A percentile compares a stretch with the other conserved stretches of the same genome.
phyloP scores from a whole-genome alignment of 2,329 filamentous ascomycete species.

The Aspergillus sp. region DNA sequence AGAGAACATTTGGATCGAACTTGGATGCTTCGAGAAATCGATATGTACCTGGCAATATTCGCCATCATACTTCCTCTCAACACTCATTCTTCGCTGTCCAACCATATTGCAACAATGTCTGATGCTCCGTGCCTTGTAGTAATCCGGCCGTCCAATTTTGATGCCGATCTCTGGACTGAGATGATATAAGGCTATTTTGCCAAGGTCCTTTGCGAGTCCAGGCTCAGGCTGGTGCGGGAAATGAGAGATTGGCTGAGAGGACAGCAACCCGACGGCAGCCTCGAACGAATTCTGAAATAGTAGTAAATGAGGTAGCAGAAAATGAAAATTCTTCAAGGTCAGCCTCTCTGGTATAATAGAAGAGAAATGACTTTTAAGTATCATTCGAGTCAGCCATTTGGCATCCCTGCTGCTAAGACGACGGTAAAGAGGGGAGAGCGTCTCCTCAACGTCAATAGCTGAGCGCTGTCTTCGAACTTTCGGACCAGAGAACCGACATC shows the following conservation, averaged over 20 bases:
- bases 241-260: constrained; percentile 30
- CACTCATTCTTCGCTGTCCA: constrained; percentile 61
- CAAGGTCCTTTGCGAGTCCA: constrained; percentile 29
- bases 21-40: constrained; percentile 56
- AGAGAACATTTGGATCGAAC: constrained; percentile 77
- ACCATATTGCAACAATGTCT: constrained; percentile 71
- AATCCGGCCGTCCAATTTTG: constrained; percentile 65
- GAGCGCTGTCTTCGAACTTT: constrained; percentile 50
- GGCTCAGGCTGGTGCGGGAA: constrained; percentile 40
- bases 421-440: constrained; percentile 58
- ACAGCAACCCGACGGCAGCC: constrained; percentile 58
- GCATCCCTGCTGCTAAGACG: constrained; percentile 66
- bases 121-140: constrained; percentile 68
- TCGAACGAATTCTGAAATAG: constrained; percentile 69
- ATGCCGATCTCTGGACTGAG: constrained; percentile 58
- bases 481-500: constrained; percentile 69
- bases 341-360: constrained; percentile 59
- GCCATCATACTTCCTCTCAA: constrained; percentile 81
- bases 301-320: constrained; percentile 67
- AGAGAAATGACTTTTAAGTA: constrained; percentile 74
- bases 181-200: constrained; percentile 37
- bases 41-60: constrained; percentile 91
- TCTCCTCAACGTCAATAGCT: constrained; percentile 43
- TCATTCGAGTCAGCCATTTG: constrained; percentile 82
- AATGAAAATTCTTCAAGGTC: constrained; percentile 64